Evolutionary conservation across 495 filamentous ascomycete species (phyloP), one percentile per base, ranked within the genome.

Genomic region (Beverwykella pulmonaria): DNA sequence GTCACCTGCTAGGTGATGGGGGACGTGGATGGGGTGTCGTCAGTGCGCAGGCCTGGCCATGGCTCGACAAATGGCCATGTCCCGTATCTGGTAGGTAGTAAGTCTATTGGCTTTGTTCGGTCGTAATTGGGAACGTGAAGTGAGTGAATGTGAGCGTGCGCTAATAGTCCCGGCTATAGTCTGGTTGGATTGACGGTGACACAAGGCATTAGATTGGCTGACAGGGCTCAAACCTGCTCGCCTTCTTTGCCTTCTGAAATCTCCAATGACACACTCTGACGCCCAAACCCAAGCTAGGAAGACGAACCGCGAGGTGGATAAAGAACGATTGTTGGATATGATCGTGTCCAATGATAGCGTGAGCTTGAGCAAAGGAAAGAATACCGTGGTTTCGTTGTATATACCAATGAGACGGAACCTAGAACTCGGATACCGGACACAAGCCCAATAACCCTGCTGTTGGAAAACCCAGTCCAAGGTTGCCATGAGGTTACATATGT

Each of bases 1-100:
- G 30, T 26, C 32, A 58, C 54, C 34, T 41, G 54, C 54, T 30
- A 9, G 29, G 54, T 58, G 54, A 58, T 44, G 25, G 54, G 23
- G 29, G 34, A 39, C 22, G 34, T n/a, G n/a, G n/a, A n/a, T n/a
- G n/a, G n/a, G n/a, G n/a, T n/a, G n/a, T 34, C n/a, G 22, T 14
- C 17, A 9, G 54, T 5, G 54, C 54, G 19, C 15, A n/a, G 56
- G 36, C 14, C 23, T 29, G 20, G 22, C 15, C 17, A 19, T 17
- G 47, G 56, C 56, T 47, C 19, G n/a, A 36, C 20, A 30, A 19
- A 20, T 34, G 30, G 1, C 39, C 2, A 15, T 44, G 39, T n/a
- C 12, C 15, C 39, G 39, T 10, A 44, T 2, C 6, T 44, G 39
- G 17, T 44, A 44, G 39, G 39, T 44, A 44, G 39, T n/a, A 12